Conservation (phyloP, 345 rosid species). For the Diplotaxis tenuifolia region DNA sequence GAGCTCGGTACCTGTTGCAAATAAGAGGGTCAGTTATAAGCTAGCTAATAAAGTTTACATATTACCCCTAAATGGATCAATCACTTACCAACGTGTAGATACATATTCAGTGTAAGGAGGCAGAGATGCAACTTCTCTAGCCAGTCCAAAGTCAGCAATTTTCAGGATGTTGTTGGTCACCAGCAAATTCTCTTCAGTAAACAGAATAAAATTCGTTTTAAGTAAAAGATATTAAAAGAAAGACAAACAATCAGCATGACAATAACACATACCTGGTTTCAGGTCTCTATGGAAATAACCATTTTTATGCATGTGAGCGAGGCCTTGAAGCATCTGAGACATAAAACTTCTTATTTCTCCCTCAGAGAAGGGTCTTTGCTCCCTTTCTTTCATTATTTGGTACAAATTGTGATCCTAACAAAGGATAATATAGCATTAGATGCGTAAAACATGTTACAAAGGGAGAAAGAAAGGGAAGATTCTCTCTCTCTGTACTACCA, state of each 20-base stretch:
- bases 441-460: constrained; percentile 6
- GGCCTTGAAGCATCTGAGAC: constrained; percentile 88
- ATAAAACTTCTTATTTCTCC: constrained; percentile 68
- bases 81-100: constrained; percentile 83
- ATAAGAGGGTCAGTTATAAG: not conserved
- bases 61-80: not conserved
- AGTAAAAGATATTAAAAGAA: constrained; percentile 6
- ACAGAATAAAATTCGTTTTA: not conserved
- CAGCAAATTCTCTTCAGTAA: constrained; percentile 72
- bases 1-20: constrained; percentile 82
- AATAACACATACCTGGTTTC: constrained; percentile 63
- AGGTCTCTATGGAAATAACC: constrained; percentile 90
- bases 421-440: not conserved
- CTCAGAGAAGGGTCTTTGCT: constrained; percentile 61
- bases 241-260: not conserved
- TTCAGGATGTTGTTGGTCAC: constrained; percentile 74
- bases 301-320: constrained; percentile 80
- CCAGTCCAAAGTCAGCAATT: constrained; percentile 95
- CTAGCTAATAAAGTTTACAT: not conserved
- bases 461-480: not conserved
- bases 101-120: constrained; percentile 99
- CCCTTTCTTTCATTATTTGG: constrained; percentile 74
- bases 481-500: constrained; percentile 49
- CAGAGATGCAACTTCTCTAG: constrained; percentile 84
- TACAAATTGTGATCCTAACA: constrained; percentile 78